A percentile compares a stretch with the other conserved stretches of the same genome.
These are phyloP conservation scores for Cylindrodendrum hubeiense DNA, from an alignment of 2,329 filamentous ascomycete species.

Conservation along the genomic window DNA sequence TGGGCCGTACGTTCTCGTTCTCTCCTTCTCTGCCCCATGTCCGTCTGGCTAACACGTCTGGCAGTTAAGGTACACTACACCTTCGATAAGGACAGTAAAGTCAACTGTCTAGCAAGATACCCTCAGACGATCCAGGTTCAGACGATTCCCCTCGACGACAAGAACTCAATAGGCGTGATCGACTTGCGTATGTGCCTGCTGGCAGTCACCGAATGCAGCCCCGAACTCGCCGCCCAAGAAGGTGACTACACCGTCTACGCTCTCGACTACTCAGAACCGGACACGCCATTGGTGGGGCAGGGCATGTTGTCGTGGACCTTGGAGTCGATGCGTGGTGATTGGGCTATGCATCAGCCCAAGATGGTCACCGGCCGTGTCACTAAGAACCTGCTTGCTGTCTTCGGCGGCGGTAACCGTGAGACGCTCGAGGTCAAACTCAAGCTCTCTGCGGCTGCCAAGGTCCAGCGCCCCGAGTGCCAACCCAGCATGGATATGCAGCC, in stretches of 20 bases:
- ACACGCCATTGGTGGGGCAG: slow-evolving; percentile 93
- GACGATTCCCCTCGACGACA: slow-evolving; percentile 84
- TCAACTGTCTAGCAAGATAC: slow-evolving; percentile 89
- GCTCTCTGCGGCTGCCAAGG: slow-evolving; percentile 80
- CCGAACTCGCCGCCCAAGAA: slow-evolving; percentile 79
- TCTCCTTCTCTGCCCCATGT: slow-evolving; percentile 17
- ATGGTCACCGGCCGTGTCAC: slow-evolving; percentile 92
- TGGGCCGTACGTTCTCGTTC: slow-evolving; percentile 75
- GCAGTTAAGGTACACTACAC: slow-evolving; percentile 97
- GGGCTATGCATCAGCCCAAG: slow-evolving; percentile 70
- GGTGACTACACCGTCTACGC: slow-evolving; percentile 97
- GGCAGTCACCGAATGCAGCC: slow-evolving; percentile 82
- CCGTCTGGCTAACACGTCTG: slow-evolving; percentile 35
- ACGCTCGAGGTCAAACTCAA: slow-evolving; percentile 94
- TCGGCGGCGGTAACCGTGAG: slow-evolving; percentile 85
- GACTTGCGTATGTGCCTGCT: slow-evolving; percentile 90
- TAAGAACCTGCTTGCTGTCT: slow-evolving; percentile 86
- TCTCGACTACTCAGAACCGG: slow-evolving; percentile 95
- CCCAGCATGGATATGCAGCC: slow-evolving; percentile 41
- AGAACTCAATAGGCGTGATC: slow-evolving; percentile 85
- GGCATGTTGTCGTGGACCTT: slow-evolving; percentile 93
- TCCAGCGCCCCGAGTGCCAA: slow-evolving; percentile 48
- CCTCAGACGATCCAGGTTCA: slow-evolving; percentile 84
- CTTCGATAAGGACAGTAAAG: slow-evolving; percentile 89
- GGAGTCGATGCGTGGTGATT: slow-evolving; percentile 53